Conservation (phyloP, 129 eudicot species). For the Scalesia atractyloides region DNA sequence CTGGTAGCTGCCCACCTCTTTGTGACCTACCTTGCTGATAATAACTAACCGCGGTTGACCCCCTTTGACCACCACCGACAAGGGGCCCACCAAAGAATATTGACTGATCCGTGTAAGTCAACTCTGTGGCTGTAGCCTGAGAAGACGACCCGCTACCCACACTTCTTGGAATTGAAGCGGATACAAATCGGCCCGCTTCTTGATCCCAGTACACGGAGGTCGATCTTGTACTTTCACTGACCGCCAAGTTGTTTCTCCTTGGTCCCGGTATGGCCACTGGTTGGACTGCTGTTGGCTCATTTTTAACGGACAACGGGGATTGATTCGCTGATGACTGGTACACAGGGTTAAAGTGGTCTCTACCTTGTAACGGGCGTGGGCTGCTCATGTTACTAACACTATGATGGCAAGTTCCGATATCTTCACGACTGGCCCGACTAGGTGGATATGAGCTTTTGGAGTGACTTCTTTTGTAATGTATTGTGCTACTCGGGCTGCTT, state of each 20-base stretch:
- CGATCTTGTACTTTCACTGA: conserved; percentile 48
- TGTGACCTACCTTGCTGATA: conserved; percentile 74
- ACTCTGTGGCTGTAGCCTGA: conserved; percentile 70
- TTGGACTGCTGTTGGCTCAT: conserved; percentile 46
- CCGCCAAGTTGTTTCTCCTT: conserved; percentile 56
- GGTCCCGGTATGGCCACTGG: conserved; percentile 41
- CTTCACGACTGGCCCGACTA: conserved; percentile 79
- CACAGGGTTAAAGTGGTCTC: conserved; percentile 45
- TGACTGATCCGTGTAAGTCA: conserved; percentile 64
- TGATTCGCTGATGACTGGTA: conserved; percentile 56
- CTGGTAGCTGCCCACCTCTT: conserved; percentile 90
- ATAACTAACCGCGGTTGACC: conserved; percentile 46
- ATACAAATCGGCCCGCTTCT: conserved; percentile 89
- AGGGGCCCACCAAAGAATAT: conserved; percentile 92
- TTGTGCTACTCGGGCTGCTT: conserved; percentile 66
- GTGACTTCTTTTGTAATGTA: conserved; percentile 32
- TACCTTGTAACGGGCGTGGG: conserved; percentile 42
- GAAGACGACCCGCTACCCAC: conserved; percentile 34
- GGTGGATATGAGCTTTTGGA: conserved; percentile 60
- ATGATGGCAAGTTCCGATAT: conserved; percentile 68
- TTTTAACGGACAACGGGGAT: conserved; percentile 45
- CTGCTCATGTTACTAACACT: conserved; percentile 80
- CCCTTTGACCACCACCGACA: conserved; percentile 43
- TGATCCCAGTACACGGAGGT: conserved; percentile 90
- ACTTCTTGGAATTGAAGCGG: conserved; percentile 59